Percentiles rank a stretch among this genome's conserved stretches.
phyloP scores from a whole-genome alignment of 1,284 basidiomycete genomes.

The Ustilago sp. region DNA sequence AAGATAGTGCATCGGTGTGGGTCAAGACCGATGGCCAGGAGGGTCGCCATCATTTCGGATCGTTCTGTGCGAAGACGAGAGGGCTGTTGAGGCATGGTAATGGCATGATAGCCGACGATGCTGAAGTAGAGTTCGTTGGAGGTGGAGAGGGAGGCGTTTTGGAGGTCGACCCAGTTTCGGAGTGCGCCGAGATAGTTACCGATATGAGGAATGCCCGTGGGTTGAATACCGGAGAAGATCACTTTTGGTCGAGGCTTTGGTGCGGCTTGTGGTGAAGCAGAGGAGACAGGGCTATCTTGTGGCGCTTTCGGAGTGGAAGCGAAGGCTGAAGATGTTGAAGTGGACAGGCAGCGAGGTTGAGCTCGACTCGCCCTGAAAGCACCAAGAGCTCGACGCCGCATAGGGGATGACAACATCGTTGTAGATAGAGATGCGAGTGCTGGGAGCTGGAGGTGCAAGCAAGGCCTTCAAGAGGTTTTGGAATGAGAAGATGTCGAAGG shows the following conservation, averaged over 20 bases:
- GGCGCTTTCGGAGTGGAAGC: slow-evolving; percentile 2
- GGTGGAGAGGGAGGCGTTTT: slow-evolving; percentile 74
- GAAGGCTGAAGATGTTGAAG: slow-evolving; percentile 1
- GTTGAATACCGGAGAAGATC: slow-evolving; percentile 85
- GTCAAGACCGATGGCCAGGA: slow-evolving; percentile 87
- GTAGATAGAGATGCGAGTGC: background rate
- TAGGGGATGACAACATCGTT: background rate
- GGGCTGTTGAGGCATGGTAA: slow-evolving; percentile 70
- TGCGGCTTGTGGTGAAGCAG: background rate
- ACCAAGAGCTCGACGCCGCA: background rate
- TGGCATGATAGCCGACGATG: slow-evolving; percentile 77
- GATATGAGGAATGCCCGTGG: slow-evolving; percentile 86
- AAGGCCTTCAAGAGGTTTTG: background rate
- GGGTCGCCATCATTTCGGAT: slow-evolving; percentile 82
- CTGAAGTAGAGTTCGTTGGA: slow-evolving; percentile 77
- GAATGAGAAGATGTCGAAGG: slow-evolving; percentile 8
- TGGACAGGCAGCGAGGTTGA: slow-evolving; percentile 5
- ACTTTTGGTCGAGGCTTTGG: slow-evolving; percentile 56
- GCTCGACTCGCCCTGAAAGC: background rate
- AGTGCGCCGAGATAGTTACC: slow-evolving; percentile 94
- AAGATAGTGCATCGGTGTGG: slow-evolving; percentile 82
- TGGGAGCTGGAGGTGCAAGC: background rate
- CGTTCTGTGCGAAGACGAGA: slow-evolving; percentile 66
- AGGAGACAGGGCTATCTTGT: background rate
- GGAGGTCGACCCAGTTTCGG: slow-evolving; percentile 86